Percentiles rank a stretch among this genome's conserved stretches.
Conservation (phyloP, 192 early-diverging fungal species). For the Umbelopsis sp. region DNA sequence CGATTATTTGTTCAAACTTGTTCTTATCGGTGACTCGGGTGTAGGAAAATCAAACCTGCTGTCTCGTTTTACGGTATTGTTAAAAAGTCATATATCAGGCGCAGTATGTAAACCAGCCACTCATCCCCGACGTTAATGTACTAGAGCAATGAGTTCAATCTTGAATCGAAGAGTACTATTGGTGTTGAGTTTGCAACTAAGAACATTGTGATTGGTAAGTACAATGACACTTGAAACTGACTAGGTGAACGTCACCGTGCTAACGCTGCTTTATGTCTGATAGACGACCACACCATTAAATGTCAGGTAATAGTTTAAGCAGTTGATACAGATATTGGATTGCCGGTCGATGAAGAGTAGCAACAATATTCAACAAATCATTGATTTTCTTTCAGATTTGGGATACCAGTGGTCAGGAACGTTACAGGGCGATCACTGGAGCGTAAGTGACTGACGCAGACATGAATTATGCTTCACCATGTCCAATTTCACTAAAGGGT, state of each 20-base stretch:
- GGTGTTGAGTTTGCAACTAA: conserved; percentile 60
- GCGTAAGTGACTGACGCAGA: conserved; percentile 44
- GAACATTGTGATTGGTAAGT: conserved; percentile 32
- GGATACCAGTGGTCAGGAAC: conserved; percentile 93
- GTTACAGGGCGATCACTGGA: conserved; percentile 86
- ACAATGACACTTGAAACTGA: neutral
- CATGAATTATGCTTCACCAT: neutral
- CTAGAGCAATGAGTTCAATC: conserved; percentile 87
- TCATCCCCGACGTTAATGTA: neutral
- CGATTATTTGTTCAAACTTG: conserved; percentile 73
- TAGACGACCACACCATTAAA: conserved; percentile 18
- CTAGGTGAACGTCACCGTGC: neutral
- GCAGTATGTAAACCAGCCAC: neutral
- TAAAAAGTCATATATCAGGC: conserved; percentile 24
- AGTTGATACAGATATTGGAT: neutral
- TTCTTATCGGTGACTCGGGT: conserved; percentile 76
- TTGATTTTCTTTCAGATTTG: conserved; percentile 52
- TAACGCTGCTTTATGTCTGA: neutral
- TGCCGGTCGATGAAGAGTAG: neutral
- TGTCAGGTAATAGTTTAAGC: neutral
- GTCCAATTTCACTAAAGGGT: neutral
- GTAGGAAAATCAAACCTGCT: conserved; percentile 86
- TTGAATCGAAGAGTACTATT: conserved; percentile 97
- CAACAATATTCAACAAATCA: no score
- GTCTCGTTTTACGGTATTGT: conserved; percentile 73